Evolutionary conservation across 306 rosid species (phyloP).

Genomic region (Echinosophora koreensis): DNA sequence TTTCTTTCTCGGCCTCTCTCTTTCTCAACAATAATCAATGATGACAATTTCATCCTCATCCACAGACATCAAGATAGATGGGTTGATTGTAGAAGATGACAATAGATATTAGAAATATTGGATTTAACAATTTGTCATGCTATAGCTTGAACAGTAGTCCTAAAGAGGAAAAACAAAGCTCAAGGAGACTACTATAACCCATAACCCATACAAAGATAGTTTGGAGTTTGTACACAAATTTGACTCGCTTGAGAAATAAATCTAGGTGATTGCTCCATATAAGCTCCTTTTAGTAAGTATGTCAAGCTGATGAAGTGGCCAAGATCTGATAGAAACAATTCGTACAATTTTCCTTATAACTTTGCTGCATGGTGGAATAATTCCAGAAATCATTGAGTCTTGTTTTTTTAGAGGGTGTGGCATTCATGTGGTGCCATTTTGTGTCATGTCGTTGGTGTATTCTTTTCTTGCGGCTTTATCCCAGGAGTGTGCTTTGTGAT

Average conservation of each 20-base stretch:
- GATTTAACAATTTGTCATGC: neutral
- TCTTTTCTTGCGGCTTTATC: neutral
- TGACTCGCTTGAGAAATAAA: too few species aligned
- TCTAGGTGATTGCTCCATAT: too few species aligned
- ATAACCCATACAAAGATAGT: too few species aligned
- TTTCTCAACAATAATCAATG: neutral
- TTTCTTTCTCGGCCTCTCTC: too few species aligned
- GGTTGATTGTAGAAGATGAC: neutral
- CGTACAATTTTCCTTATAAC: neutral
- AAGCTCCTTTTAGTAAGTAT: too few species aligned
- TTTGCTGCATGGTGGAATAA: neutral
- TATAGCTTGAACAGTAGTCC: neutral
- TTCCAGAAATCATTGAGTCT: constrained; percentile 28
- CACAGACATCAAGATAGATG: neutral
- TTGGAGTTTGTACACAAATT: too few species aligned
- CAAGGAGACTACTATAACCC: neutral
- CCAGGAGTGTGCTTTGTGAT: constrained; percentile 3
- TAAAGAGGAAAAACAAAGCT: neutral
- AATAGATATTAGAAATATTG: neutral
- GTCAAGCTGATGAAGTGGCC: too few species aligned
- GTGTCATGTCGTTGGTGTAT: neutral
- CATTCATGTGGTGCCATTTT: neutral
- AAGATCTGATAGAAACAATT: too few species aligned
- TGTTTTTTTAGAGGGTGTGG: neutral
- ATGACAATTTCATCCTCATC: neutral